Evolutionary conservation across 192 early-diverging fungal genomes (phyloP).

Genomic region (Coemansia sp.): DNA sequence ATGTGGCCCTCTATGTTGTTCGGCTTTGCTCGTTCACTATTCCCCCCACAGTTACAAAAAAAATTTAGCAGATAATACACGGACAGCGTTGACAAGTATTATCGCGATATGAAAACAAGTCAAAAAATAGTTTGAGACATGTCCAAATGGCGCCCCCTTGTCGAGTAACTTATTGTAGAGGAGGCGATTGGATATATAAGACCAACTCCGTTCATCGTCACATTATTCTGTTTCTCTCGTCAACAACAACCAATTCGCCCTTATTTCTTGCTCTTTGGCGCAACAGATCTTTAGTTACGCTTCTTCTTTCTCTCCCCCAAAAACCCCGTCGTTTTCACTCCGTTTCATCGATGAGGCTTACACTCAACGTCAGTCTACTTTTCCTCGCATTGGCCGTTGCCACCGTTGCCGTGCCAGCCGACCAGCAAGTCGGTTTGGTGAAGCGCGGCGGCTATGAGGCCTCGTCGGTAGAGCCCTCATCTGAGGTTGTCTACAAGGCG

Average conservation of each 20-base stretch:
- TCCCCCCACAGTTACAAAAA: neutral
- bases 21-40: neutral
- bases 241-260: neutral
- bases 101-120: neutral
- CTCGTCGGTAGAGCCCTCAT: conserved; percentile 16
- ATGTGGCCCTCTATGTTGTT: conserved; percentile 1
- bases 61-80: conserved; percentile 1
- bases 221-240: neutral
- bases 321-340: neutral
- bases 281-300: conserved; percentile 8
- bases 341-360: conserved; percentile 31
- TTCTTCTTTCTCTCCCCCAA: neutral
- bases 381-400: conserved; percentile 47
- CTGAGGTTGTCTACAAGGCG: conserved; percentile 24
- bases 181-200: neutral
- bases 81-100: conserved; percentile 1
- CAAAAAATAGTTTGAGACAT: neutral
- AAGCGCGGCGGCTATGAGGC: conserved; percentile 39
- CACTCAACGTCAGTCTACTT: conserved; percentile 43
- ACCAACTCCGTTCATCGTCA: neutral
- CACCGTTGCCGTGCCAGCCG: conserved; percentile 33
- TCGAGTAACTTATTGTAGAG: conserved; percentile 1
- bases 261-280: neutral
- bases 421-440: conserved; percentile 25
- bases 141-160: neutral